These are phyloP conservation scores for Phalaenopsis equestris DNA, from an alignment of 106 monocot species.

Conservation along the genomic window DNA sequence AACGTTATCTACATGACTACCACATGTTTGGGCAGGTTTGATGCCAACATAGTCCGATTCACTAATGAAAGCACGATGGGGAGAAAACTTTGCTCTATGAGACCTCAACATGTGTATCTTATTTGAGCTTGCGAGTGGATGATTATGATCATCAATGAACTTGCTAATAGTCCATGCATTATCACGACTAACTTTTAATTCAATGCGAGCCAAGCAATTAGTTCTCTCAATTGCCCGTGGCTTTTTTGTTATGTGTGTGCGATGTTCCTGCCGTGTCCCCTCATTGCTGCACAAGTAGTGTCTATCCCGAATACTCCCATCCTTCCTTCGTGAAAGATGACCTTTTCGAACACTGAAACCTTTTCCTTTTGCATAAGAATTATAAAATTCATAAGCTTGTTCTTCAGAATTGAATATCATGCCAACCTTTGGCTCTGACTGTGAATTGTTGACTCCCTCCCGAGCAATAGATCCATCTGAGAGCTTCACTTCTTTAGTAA, in stretches of 20 bases:
- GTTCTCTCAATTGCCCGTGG: constrained; percentile 59
- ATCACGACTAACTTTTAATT: constrained; percentile 39
- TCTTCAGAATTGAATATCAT: constrained; percentile 53
- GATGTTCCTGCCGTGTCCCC: constrained; percentile 43
- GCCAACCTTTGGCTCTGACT: constrained; percentile 33
- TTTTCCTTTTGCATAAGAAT: constrained; percentile 51
- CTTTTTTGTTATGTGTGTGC: constrained; percentile 37
- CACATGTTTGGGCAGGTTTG: constrained; percentile 13
- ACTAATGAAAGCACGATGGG: constrained; percentile 20
- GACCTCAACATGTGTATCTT: constrained; percentile 49
- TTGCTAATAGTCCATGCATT: constrained; percentile 39
- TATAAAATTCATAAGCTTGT: constrained; percentile 57
- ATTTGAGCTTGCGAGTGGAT: constrained; percentile 39
- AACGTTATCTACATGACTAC: background rate
- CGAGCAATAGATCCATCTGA: background rate
- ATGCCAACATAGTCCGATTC: constrained; percentile 31
- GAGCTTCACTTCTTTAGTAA: background rate
- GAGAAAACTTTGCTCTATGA: constrained; percentile 31
- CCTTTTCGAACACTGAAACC: constrained; percentile 65
- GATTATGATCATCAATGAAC: constrained; percentile 54
- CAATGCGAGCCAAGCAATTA: constrained; percentile 55
- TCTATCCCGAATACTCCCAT: constrained; percentile 37
- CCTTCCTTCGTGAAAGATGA: constrained; percentile 52
- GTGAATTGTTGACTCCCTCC: constrained; percentile 9
- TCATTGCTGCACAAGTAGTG: constrained; percentile 61